These are phyloP conservation scores for Tetrahymena thermophila DNA, from an alignment of 73 alveolate species.

Conservation along the genomic window DNA sequence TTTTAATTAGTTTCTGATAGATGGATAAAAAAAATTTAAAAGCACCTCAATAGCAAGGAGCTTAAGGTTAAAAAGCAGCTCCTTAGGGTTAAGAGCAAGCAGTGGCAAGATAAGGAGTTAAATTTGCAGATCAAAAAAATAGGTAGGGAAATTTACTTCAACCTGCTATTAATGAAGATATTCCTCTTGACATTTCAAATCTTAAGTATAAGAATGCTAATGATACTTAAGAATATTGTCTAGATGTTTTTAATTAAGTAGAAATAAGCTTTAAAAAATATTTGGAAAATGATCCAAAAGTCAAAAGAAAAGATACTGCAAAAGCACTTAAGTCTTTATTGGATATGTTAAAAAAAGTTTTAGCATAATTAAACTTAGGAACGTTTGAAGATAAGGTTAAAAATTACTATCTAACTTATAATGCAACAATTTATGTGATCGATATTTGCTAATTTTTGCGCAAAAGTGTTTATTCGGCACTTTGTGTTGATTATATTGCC, in stretches of 20 bases:
- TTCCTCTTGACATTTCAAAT: background rate
- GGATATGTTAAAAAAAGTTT: conserved; percentile 7
- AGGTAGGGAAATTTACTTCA: background rate
- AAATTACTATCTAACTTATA: conserved; percentile 12
- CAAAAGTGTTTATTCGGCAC: background rate
- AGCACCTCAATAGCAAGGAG: background rate
- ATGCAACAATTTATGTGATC: conserved; percentile 19
- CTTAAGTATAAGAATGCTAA: background rate
- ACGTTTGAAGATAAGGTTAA: conserved; percentile 35
- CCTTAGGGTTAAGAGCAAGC: background rate
- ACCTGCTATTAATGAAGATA: background rate
- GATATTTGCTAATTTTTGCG: conserved; percentile 33
- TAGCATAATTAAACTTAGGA: conserved; percentile 21
- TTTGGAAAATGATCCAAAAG: conserved; percentile 28
- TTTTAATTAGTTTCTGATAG: background rate
- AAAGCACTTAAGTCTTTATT: conserved; percentile 14
- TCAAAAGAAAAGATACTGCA: conserved; percentile 29
- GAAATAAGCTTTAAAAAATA: conserved; percentile 12
- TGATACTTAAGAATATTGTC: background rate
- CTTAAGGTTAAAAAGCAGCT: background rate
- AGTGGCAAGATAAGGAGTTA: background rate
- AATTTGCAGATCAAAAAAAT: background rate
- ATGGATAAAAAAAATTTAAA: background rate
- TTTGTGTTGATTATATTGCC: conserved; percentile 60
- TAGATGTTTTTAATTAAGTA: conserved; percentile 6